Conservation (phyloP, 768 basidiomycete genomes). For the Glaciozyma antarctica region DNA sequence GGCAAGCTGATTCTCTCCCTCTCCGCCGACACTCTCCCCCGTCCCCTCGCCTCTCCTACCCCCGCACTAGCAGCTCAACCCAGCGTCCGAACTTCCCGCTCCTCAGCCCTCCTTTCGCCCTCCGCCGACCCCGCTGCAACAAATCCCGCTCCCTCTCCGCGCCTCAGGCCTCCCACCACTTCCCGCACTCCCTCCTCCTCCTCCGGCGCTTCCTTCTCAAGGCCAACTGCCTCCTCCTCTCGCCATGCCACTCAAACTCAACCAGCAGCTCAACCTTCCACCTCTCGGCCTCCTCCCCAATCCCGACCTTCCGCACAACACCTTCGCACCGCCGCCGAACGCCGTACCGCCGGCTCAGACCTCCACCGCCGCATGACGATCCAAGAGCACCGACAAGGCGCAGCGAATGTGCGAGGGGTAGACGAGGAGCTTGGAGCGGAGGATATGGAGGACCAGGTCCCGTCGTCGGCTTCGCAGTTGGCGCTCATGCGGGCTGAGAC, state of each 20-base stretch:
- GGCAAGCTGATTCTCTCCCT: slow-evolving; percentile 13
- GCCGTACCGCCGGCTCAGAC: not conserved
- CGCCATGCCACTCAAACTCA: no score
- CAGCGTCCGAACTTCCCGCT: not conserved
- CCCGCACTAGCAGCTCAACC: not conserved
- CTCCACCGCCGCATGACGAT: slow-evolving; percentile 20
- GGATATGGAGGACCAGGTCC: not conserved
- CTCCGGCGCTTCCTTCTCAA: no score
- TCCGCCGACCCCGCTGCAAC: no score
- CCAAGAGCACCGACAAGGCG: slow-evolving; percentile 18
- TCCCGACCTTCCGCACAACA: not conserved
- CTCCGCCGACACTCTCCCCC: not conserved
- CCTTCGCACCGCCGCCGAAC: not conserved
- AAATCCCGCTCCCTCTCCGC: no score
- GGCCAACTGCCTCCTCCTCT: no score
- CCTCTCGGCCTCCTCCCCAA: not conserved
- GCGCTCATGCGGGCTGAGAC: not conserved
- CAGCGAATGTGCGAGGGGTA: slow-evolving; percentile 2
- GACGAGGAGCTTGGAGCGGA: slow-evolving; percentile 24
- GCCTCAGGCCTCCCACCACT: no score
- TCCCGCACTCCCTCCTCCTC: no score
- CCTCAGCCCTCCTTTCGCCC: not conserved
- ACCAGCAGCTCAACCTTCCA: no score
- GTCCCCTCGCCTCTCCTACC: not conserved
- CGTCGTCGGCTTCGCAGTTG: not conserved